phyloP scores from a whole-genome alignment of 371 early-diverging fungal species.

The Rhizopus arrhizus region DNA sequence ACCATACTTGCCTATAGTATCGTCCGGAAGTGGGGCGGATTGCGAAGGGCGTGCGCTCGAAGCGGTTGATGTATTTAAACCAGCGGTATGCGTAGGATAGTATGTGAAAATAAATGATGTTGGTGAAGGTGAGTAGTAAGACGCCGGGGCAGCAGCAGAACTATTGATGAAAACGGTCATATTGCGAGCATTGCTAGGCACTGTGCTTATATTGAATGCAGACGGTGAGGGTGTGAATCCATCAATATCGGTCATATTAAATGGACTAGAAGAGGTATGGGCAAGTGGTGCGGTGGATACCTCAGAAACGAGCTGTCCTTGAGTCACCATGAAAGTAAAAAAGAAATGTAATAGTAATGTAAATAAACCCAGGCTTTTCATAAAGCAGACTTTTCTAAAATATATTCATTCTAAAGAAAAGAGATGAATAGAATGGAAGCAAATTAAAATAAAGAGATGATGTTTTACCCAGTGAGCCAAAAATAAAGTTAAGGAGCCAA shows the following conservation, averaged over 20 bases:
- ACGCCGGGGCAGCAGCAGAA: conserved; percentile 1
- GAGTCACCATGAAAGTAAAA: not conserved
- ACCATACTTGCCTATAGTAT: conserved; percentile 48
- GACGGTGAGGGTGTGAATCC: not conserved
- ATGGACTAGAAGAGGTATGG: not conserved
- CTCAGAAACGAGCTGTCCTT: not conserved
- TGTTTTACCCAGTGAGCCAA: too few relatives aligned
- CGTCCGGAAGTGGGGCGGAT: conserved; percentile 50
- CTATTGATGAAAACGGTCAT: conserved; percentile 1
- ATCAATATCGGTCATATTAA: not conserved
- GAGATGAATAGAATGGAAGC: too few relatives aligned
- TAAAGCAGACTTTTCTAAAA: too few relatives aligned
- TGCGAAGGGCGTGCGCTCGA: conserved; percentile 40
- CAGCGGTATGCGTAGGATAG: conserved; percentile 24
- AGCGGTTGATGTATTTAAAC: conserved; percentile 27
- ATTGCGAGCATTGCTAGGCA: not conserved
- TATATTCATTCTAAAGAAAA: too few relatives aligned
- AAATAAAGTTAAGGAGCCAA: too few relatives aligned
- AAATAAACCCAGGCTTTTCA: too few relatives aligned
- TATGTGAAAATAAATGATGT: conserved; percentile 41
- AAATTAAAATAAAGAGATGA: too few relatives aligned
- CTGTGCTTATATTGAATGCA: not conserved
- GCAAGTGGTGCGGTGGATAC: not conserved
- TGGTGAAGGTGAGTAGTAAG: conserved; percentile 27
- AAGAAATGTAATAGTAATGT: not conserved